Conservation (phyloP, 352 stramenopile species). For the Globisporangium alternatum region DNA sequence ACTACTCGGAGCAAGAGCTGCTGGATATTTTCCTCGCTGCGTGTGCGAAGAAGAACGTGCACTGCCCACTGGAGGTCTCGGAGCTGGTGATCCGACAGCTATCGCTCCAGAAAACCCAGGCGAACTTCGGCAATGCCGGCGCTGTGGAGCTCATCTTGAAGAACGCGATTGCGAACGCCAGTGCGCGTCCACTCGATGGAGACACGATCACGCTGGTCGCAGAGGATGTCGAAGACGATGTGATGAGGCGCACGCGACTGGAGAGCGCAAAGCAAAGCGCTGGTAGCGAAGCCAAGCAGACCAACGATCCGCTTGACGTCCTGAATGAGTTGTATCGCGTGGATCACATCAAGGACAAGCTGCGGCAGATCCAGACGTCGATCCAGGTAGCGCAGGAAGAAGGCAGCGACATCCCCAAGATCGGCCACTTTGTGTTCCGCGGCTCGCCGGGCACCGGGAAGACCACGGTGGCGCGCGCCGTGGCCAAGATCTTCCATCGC, state of each 20-base stretch:
- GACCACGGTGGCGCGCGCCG: conserved; percentile 87
- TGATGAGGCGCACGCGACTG: conserved; percentile 24
- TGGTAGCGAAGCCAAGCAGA: neutral
- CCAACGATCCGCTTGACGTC: conserved; percentile 40
- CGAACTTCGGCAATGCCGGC: conserved; percentile 91
- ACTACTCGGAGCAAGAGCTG: conserved; percentile 88
- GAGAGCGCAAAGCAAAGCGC: neutral
- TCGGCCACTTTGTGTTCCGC: conserved; percentile 88
- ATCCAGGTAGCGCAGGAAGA: conserved; percentile 68
- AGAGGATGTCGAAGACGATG: conserved; percentile 56
- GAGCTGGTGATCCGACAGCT: conserved; percentile 58
- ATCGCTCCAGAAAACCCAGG: conserved; percentile 57
- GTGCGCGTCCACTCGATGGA: conserved; percentile 36
- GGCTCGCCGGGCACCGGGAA: conserved; percentile 87
- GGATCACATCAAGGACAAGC: conserved; percentile 52
- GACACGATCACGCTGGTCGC: conserved; percentile 39
- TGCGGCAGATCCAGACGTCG: conserved; percentile 50
- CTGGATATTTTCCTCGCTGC: conserved; percentile 64
- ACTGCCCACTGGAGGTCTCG: conserved; percentile 46
- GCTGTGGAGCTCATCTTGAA: conserved; percentile 84
- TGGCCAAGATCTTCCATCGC: conserved; percentile 92
- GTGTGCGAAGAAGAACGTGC: conserved; percentile 47
- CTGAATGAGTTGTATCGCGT: conserved; percentile 61
- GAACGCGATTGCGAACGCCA: conserved; percentile 62
- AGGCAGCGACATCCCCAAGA: conserved; percentile 48